phyloP scores from a whole-genome alignment of 129 eudicot species.

The Glebionis coronaria region DNA sequence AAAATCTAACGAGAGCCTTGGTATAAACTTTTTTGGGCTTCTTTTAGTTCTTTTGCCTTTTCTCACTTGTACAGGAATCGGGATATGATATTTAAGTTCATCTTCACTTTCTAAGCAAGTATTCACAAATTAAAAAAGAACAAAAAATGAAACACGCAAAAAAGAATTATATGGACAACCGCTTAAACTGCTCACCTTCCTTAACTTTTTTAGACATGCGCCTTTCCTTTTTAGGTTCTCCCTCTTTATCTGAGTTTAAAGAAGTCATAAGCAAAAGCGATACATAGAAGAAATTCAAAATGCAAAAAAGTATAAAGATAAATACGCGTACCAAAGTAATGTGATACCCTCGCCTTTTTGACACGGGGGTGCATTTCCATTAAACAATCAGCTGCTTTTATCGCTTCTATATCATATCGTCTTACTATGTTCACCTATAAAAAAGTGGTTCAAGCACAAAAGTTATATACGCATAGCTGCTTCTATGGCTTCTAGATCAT shows the following conservation, averaged over 20 bases:
- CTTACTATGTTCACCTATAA: constrained; percentile 71
- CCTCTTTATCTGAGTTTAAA: constrained; percentile 23
- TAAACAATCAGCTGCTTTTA: constrained; percentile 65
- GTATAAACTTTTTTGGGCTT: constrained; percentile 38
- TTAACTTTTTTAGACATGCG: constrained; percentile 30
- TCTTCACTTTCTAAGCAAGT: constrained; percentile 21
- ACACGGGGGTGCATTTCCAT: constrained; percentile 49
- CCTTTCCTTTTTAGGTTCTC: constrained; percentile 35
- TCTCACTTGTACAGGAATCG: constrained; percentile 26
- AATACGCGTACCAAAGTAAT: constrained; percentile 36
- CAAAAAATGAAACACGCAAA: not conserved
- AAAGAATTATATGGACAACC: not conserved
- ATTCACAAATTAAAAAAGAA: constrained; percentile 14
- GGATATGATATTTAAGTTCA: constrained; percentile 27
- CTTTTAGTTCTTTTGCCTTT: constrained; percentile 35
- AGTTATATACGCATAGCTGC: not conserved
- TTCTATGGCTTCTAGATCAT: too few species aligned
- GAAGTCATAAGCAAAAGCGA: not conserved
- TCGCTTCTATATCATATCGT: constrained; percentile 52
- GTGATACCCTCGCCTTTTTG: constrained; percentile 25
- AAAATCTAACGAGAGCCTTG: constrained; percentile 26
- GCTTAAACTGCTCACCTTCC: constrained; percentile 8
- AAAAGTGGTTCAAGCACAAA: not conserved
- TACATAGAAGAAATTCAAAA: not conserved
- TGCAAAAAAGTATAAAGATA: constrained; percentile 2